These are phyloP conservation scores for Tricholoma furcatifolium DNA, from an alignment of 768 basidiomycete genomes.

Conservation along the genomic window DNA sequence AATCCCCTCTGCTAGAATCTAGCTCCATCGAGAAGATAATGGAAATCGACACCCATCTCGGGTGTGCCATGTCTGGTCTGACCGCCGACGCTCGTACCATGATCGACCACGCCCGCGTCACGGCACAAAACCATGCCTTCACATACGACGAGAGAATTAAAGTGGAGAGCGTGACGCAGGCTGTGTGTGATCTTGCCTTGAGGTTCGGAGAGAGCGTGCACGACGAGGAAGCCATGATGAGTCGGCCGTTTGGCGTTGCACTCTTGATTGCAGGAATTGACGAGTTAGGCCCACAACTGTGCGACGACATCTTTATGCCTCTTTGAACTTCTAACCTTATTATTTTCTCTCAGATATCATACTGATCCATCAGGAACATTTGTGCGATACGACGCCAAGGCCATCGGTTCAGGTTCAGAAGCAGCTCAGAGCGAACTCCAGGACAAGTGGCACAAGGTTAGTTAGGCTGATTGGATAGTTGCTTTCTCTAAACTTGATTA, in stretches of 20 bases:
- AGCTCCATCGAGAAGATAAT: conserved; percentile 99
- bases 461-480: conserved; percentile 9
- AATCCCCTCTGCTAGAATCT: conserved; percentile 93
- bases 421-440: conserved; percentile 97
- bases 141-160: conserved; percentile 97
- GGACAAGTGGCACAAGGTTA: conserved; percentile 94
- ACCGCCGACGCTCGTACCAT: conserved; percentile 99
- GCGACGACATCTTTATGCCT: neutral
- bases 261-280: conserved; percentile 97
- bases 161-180: conserved; percentile 97
- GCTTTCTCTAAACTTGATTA: neutral
- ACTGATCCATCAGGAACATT: conserved; percentile 99
- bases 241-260: conserved; percentile 97
- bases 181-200: conserved; percentile 95
- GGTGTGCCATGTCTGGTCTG: conserved; percentile 96
- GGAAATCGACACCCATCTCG: conserved; percentile 97
- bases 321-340: neutral
- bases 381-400: conserved; percentile 95
- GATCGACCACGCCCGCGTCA: conserved; percentile 99
- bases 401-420: conserved; percentile 97
- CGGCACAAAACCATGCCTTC: conserved; percentile 92
- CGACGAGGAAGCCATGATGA: conserved; percentile 99
- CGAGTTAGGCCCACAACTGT: conserved; percentile 95
- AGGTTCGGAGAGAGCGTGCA: conserved; percentile 99
- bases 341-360: conserved; percentile 65